Base-by-base conservation (phyloP, 139 green algal species). In the Tetraselmis striata region DNA sequence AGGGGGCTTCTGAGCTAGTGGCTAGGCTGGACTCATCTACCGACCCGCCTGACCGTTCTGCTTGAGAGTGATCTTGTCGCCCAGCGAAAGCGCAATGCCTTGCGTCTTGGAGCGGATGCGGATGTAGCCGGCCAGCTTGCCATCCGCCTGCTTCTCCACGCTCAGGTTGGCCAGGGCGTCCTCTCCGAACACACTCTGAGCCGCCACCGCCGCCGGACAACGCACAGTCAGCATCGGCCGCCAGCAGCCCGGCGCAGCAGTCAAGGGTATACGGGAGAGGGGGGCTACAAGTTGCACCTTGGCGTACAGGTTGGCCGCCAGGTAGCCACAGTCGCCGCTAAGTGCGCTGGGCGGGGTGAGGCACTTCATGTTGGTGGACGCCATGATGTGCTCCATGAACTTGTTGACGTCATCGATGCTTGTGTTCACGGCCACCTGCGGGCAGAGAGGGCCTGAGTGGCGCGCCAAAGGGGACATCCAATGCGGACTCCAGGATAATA, bases 31-130 rank as follows among this genome's bases (percentile, higher is more conserved):
- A n/a, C n/a, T n/a, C n/a, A n/a, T n/a, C n/a, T n/a, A n/a, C n/a
- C n/a, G n/a, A n/a, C n/a, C n/a, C 5, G 45, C 45, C 24, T 45
- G 82, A 23, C 86, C 93, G 77, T 97, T 98, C 86, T 98, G 95
- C 90, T 98, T 98, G 29, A 99, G 87, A 29, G 98, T 99, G 81
- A 99, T 98, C 90, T 99, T 99, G 89, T 99, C 97, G 0, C 96
- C 96, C 28, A 98, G 89, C 11, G 91, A 96, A 5, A 98, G 88
- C 2, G 95, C 95, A 83, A 98, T 98, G 80, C 95, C 95, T 83
- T 90, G 85, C 59, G 93, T 96, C 87, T 97, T 97, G 80, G 85
- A 95, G 75, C 96, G 92, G 82, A 99, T 99, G 82, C 97, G 90
- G 80, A 99, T 97, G 90, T 96, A 98, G 5, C 97, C 96, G 5